These are phyloP conservation scores for Teunomyces barrocoloradensis DNA, from an alignment of 805 yeast species.

Conservation along the genomic window DNA sequence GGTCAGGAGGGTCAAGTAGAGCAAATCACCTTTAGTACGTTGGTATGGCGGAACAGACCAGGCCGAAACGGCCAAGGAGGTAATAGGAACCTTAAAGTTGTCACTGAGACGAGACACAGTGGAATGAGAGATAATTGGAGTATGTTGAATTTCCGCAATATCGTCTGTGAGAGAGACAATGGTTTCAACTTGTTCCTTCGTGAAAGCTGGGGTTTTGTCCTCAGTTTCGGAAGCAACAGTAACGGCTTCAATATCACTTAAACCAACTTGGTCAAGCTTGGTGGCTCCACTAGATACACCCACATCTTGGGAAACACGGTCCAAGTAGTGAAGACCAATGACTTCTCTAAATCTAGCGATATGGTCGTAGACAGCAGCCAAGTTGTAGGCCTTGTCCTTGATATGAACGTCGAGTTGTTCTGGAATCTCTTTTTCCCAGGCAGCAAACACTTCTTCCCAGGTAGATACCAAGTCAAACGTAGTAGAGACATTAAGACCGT, in stretches of 20 bases:
- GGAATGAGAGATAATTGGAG: constrained; percentile 15
- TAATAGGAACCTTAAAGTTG: constrained; percentile 49
- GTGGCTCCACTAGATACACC: constrained; percentile 50
- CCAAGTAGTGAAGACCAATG: constrained; percentile 49
- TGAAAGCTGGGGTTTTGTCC: constrained; percentile 10
- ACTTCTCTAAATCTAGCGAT: constrained; percentile 60
- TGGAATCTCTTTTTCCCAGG: constrained; percentile 19
- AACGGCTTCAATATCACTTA: constrained; percentile 22
- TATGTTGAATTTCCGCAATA: constrained; percentile 10
- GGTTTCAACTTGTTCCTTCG: constrained; percentile 25
- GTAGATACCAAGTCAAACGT: constrained; percentile 20
- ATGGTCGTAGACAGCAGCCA: constrained; percentile 60
- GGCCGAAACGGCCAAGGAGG: constrained; percentile 56
- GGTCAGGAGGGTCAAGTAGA: constrained; percentile 72
- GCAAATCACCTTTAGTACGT: constrained; percentile 69
- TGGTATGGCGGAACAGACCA: constrained; percentile 77
- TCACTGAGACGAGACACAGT: constrained; percentile 26
- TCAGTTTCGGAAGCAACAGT: constrained; percentile 4
- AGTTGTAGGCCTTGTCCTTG: constrained; percentile 57
- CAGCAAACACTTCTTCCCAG: constrained; percentile 25
- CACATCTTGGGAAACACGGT: constrained; percentile 42
- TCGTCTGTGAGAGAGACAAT: constrained; percentile 7
- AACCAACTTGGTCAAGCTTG: constrained; percentile 40
- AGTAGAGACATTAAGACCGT: constrained; percentile 31
- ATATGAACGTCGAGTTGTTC: constrained; percentile 42